phyloP scores from a whole-genome alignment of 495 filamentous ascomycete species.

The Lophiostoma macrostomum region DNA sequence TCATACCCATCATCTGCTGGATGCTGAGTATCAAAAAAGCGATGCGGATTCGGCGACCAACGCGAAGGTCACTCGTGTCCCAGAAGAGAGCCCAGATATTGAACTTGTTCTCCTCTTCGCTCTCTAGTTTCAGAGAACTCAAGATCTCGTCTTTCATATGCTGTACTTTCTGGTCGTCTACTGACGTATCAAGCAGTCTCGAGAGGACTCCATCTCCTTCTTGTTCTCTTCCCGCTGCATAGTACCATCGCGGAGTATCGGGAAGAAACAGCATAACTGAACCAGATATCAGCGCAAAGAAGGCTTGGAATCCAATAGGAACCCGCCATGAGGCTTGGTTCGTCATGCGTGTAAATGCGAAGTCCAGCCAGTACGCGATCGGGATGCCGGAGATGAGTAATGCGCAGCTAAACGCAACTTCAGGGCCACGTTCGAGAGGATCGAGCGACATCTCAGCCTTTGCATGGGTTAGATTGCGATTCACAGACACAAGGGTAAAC shows the following conservation, averaged over 20 bases:
- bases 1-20: constrained; percentile 41
- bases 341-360: too few species aligned
- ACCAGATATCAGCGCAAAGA: neutral
- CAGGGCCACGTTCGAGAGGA: too few species aligned
- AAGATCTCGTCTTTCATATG: neutral
- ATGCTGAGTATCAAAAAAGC: constrained; percentile 31
- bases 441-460: too few species aligned
- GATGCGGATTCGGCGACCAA: constrained; percentile 36
- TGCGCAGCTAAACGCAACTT: too few species aligned
- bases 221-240: neutral
- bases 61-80: constrained; percentile 33
- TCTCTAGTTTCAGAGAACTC: neutral
- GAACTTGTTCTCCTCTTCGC: constrained; percentile 32
- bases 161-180: neutral
- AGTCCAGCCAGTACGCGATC: too few species aligned
- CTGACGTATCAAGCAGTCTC: too few species aligned
- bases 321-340: too few species aligned
- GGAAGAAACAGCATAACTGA: neutral
- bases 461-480: too few species aligned
- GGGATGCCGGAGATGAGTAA: too few species aligned
- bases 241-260: neutral
- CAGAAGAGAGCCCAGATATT: constrained; percentile 29
- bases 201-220: neutral
- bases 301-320: neutral
- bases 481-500: too few species aligned